phyloP scores from a whole-genome alignment of 2,329 filamentous ascomycete species.

The Ascochyta clinopodiicola region DNA sequence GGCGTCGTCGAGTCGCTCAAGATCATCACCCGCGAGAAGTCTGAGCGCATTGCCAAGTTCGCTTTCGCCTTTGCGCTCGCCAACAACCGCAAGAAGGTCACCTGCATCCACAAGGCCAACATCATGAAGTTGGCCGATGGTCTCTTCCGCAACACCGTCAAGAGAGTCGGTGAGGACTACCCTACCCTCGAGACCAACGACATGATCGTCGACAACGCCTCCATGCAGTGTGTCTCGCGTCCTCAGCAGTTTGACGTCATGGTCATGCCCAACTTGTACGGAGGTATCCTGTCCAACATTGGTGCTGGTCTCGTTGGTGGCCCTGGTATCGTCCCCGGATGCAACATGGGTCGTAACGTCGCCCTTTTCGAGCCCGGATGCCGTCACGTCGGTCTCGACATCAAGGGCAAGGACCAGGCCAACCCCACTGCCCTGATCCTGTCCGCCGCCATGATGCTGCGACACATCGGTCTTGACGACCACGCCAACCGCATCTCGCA shows the following conservation, averaged over 20 bases:
- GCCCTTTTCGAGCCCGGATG: slow-evolving; percentile 99
- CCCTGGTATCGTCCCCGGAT: slow-evolving; percentile 94
- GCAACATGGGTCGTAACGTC: slow-evolving; percentile 99
- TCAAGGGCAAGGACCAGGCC: slow-evolving; percentile 99
- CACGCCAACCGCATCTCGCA: slow-evolving; percentile 98
- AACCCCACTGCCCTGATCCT: slow-evolving; percentile 97
- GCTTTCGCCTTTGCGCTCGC: slow-evolving; percentile 97
- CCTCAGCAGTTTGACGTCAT: slow-evolving; percentile 99
- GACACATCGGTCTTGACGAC: slow-evolving; percentile 95
- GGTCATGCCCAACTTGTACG: slow-evolving; percentile 99
- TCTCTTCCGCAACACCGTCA: slow-evolving; percentile 98
- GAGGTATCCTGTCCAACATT: slow-evolving; percentile 98
- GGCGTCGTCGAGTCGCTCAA: slow-evolving; percentile 99
- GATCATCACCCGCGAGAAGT: slow-evolving; percentile 99
- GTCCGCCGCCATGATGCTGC: slow-evolving; percentile 94
- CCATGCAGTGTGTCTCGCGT: slow-evolving; percentile 96
- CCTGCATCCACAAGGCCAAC: slow-evolving; percentile 99
- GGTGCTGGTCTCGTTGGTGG: slow-evolving; percentile 96
- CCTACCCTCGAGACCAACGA: slow-evolving; percentile 95
- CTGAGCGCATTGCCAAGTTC: slow-evolving; percentile 98
- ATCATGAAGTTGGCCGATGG: slow-evolving; percentile 99
- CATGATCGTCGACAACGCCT: slow-evolving; percentile 99
- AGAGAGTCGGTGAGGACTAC: slow-evolving; percentile 91
- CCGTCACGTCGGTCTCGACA: slow-evolving; percentile 98
- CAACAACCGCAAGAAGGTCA: slow-evolving; percentile 99